These are phyloP conservation scores for Cicer arietinum DNA, from an alignment of 306 rosid species.

Conservation along the genomic window DNA sequence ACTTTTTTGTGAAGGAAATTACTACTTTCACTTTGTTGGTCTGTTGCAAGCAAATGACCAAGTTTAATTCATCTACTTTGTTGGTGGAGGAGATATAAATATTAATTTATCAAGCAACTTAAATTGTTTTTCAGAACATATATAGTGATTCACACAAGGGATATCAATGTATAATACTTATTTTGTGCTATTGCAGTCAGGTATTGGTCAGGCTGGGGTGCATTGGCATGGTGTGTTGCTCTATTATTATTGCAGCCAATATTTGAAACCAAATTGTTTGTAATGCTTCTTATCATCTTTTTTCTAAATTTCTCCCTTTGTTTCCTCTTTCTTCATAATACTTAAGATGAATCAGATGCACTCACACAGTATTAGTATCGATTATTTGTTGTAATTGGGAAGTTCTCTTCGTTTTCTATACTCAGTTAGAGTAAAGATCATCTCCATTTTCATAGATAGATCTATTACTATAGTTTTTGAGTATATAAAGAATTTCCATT, in stretches of 20 bases:
- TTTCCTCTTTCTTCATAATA: neutral
- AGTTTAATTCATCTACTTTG: conserved; percentile 10
- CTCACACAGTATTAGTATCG: neutral
- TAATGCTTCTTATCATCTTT: conserved; percentile 21
- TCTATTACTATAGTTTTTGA: too few relatives aligned
- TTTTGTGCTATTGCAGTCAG: conserved; percentile 33
- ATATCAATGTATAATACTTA: conserved; percentile 21
- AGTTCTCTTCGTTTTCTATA: too few relatives aligned
- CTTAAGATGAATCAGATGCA: neutral
- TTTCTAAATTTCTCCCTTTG: conserved; percentile 8
- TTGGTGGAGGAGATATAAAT: neutral
- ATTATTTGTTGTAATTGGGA: neutral
- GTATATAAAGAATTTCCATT: too few relatives aligned
- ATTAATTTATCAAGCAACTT: too few relatives aligned
- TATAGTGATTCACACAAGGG: neutral
- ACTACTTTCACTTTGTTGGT: neutral
- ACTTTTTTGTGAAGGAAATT: neutral
- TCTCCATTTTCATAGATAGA: too few relatives aligned
- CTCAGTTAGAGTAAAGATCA: too few relatives aligned
- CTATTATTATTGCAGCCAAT: conserved; percentile 25
- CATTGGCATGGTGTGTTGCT: conserved; percentile 38
- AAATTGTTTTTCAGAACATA: neutral
- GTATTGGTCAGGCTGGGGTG: conserved; percentile 38
- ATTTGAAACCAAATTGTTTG: conserved; percentile 30
- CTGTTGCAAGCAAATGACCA: conserved; percentile 28